Conservation (phyloP, 441 rosid species). For the Metrosideros polymorpha region DNA sequence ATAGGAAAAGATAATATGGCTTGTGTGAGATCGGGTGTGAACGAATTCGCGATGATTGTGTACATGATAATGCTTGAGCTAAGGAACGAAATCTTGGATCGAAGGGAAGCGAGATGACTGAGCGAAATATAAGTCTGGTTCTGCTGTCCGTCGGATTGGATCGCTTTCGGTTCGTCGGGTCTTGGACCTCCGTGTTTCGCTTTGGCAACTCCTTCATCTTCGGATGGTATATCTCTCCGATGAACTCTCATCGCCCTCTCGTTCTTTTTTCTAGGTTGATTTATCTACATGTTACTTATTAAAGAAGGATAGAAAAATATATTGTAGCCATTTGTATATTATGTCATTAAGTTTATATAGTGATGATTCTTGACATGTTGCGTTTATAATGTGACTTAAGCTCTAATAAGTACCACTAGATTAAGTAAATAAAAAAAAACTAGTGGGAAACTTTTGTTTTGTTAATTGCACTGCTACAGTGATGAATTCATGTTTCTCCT, state of each 20-base stretch:
- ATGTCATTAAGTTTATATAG: neutral
- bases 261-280: too few relatives aligned
- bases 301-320: neutral
- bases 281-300: too few relatives aligned
- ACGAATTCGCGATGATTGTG: rapidly evolving
- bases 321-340: neutral
- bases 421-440: neutral
- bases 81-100: neutral
- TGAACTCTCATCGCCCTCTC: neutral
- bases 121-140: neutral
- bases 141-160: neutral
- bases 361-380: neutral
- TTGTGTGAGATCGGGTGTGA: neutral
- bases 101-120: neutral
- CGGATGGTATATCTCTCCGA: neutral
- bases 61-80: too few relatives aligned
- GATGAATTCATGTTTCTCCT: neutral
- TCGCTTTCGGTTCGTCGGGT: neutral
- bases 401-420: neutral
- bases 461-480: rapidly evolving
- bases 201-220: neutral
- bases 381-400: neutral
- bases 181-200: neutral
- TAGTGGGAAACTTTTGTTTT: neutral
- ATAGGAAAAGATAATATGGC: neutral